A percentile compares a stretch with the other conserved stretches of the same genome.
phyloP scores from a whole-genome alignment of 805 yeast genomes.

The Tetrapisispora iriomotensis region DNA sequence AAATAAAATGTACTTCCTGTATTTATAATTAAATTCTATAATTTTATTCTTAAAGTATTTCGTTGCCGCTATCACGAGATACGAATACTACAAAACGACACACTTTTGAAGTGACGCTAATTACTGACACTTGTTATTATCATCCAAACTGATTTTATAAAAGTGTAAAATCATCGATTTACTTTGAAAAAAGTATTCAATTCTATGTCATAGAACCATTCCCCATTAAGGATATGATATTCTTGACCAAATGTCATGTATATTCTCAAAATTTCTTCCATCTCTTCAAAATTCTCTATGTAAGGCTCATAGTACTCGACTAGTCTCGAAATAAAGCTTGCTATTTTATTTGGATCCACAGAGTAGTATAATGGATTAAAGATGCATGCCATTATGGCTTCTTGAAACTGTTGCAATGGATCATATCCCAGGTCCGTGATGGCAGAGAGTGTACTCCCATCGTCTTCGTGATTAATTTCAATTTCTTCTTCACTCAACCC shows the following conservation, averaged over 20 bases:
- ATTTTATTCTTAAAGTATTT: neutral
- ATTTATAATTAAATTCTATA: neutral
- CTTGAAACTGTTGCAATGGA: slow-evolving; percentile 1
- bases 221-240: neutral
- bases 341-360: neutral
- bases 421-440: neutral
- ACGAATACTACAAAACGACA: too few relatives aligned
- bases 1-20: neutral
- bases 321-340: neutral
- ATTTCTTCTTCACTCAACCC: neutral
- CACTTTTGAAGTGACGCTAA: neutral
- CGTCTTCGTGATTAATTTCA: neutral
- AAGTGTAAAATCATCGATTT: neutral
- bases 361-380: neutral
- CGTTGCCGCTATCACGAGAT: neutral
- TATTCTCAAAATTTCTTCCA: neutral
- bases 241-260: neutral
- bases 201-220: slow-evolving; percentile 1
- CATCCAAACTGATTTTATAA: too few relatives aligned
- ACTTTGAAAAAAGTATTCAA: neutral
- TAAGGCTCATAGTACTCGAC: neutral
- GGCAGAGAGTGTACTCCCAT: neutral
- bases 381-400: neutral
- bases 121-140: neutral
- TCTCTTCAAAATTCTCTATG: neutral